phyloP scores from a whole-genome alignment of 1,139 yeast genomes.

The Taphrina communis region DNA sequence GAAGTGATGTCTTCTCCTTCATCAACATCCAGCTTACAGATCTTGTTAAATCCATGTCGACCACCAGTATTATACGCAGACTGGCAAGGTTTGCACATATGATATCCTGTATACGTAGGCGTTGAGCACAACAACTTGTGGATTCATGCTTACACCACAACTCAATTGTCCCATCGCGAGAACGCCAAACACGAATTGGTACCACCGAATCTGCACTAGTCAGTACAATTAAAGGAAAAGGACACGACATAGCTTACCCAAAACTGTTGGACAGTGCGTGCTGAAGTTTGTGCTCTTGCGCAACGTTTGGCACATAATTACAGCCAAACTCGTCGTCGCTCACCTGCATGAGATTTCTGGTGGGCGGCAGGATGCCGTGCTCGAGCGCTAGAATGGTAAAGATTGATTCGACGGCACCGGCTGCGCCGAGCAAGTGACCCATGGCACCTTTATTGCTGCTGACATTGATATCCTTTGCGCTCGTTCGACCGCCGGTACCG shows the following conservation, averaged over 20 bases:
- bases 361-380: conserved; percentile 68
- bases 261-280: conserved; percentile 85
- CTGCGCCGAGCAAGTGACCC: conserved; percentile 94
- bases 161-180: conserved; percentile 11
- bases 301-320: conserved; percentile 64
- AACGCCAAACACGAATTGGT: conserved; percentile 72
- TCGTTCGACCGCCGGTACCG: conserved; percentile 42
- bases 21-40: too few relatives aligned
- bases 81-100: too few relatives aligned
- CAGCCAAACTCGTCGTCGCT: conserved; percentile 61
- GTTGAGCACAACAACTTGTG: too few relatives aligned
- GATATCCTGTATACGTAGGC: too few relatives aligned
- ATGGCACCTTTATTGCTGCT: conserved; percentile 90
- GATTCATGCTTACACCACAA: too few relatives aligned
- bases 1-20: neutral
- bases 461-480: conserved; percentile 54
- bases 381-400: conserved; percentile 73
- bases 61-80: too few relatives aligned
- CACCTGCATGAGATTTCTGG: conserved; percentile 66
- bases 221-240: neutral
- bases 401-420: conserved; percentile 91
- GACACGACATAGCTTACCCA: conserved; percentile 55
- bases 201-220: conserved; percentile 70
- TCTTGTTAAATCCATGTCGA: too few relatives aligned
- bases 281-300: conserved; percentile 55